phyloP scores from a whole-genome alignment of 805 yeast species.

The Cyberlindnera sargentensis region DNA sequence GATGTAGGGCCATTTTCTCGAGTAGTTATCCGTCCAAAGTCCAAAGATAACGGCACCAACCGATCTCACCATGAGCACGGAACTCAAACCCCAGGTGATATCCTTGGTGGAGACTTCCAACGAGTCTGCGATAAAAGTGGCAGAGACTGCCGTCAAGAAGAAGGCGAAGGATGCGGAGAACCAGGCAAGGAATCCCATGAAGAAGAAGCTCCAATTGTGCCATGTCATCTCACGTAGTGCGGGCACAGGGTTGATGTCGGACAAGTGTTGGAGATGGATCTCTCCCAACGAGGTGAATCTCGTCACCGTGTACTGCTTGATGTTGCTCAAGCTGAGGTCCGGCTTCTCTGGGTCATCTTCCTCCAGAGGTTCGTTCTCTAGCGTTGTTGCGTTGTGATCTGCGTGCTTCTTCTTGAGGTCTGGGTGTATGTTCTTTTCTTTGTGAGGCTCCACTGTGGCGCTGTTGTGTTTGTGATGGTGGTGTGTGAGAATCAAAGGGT shows the following conservation, averaged over 20 bases:
- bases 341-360: too few relatives aligned
- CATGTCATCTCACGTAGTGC: constrained; percentile 31
- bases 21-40: constrained; percentile 50
- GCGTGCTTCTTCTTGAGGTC: too few relatives aligned
- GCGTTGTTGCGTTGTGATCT: background rate
- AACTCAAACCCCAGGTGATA: constrained; percentile 68
- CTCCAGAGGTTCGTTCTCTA: background rate
- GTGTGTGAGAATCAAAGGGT: background rate
- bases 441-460: too few relatives aligned
- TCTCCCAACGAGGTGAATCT: constrained; percentile 21
- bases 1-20: constrained; percentile 54
- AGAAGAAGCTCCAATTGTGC: constrained; percentile 49
- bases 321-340: too few relatives aligned
- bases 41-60: constrained; percentile 69
- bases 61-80: constrained; percentile 65
- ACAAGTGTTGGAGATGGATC: constrained; percentile 17
- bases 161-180: constrained; percentile 69
- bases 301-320: constrained; percentile 4
- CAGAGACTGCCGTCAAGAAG: constrained; percentile 55
- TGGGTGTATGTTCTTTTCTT: too few relatives aligned
- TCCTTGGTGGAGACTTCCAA: constrained; percentile 39
- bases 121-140: constrained; percentile 42
- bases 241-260: constrained; percentile 36
- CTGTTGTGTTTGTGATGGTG: background rate
- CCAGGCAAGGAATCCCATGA: constrained; percentile 60